Conservation (phyloP, 1,284 basidiomycete genomes). For the Thecaphora thlaspeos region DNA sequence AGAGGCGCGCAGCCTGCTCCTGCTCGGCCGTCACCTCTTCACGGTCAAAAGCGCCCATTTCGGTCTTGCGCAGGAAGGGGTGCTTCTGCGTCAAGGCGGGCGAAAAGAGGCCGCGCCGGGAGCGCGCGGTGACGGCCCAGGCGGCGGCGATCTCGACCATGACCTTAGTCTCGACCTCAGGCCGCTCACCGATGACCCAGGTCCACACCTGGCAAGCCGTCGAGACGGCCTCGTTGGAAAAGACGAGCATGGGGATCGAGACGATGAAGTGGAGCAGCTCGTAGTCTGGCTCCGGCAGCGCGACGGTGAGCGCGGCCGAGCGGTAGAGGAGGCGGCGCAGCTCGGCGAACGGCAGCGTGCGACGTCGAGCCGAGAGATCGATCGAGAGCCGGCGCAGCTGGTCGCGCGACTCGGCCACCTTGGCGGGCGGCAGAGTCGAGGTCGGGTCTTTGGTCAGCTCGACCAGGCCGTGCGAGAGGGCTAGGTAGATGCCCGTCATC, state of each 20-base stretch:
- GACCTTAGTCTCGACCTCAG: constrained; percentile 71
- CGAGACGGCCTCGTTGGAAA: constrained; percentile 79
- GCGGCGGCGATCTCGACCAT: constrained; percentile 83
- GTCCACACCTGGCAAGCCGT: constrained; percentile 93
- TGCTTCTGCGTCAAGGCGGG: no score
- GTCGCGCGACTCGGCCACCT: constrained; percentile 68
- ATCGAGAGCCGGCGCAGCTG: constrained; percentile 71
- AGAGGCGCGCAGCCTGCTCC: no score
- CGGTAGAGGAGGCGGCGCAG: constrained; percentile 82
- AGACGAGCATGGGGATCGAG: constrained; percentile 80
- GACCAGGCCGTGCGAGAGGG: no score
- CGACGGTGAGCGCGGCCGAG: constrained; percentile 65
- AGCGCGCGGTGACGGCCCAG: no score
- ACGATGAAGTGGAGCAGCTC: constrained; percentile 86
- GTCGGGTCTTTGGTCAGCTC: constrained; percentile 68
- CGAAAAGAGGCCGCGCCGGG: no score
- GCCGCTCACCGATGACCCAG: constrained; percentile 88
- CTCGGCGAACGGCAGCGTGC: constrained; percentile 62
- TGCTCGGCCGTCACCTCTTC: no score
- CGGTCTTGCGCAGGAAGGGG: no score
- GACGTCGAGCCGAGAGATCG: constrained; percentile 56
- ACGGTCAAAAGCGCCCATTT: no score
- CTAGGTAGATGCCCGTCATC: no score
- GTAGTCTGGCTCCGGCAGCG: constrained; percentile 66
- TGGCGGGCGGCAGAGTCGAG: constrained; percentile 63